Evolutionary conservation across 192 early-diverging fungal species (phyloP), one percentile per base, ranked within the genome.

Genomic region (Anaeromyces robustus): DNA sequence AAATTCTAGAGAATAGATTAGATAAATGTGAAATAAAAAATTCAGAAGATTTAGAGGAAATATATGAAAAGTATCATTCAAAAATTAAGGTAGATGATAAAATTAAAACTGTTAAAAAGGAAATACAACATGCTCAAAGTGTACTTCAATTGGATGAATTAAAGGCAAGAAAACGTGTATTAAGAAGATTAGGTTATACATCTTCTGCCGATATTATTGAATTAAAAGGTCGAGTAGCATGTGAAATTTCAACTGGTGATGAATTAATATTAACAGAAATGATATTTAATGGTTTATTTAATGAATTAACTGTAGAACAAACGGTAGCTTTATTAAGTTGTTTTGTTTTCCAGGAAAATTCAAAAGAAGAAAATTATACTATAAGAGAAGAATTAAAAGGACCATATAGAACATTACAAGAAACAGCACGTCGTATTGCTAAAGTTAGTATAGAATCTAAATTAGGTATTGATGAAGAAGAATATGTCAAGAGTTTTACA

Each of bases 151-250:
- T 98, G 78, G 96, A 98, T 78, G 97, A 99, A 81, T 89, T 98
- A 52, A 95, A 95, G 82, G 91, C 92, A 80, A 90, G 97, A 52
- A 93, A 94, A 82, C 89, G 96, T 52, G 95, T 99, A 12, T 87
- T 99, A 82, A 91, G 96, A 52, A 90, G 96, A n/a, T 84, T 99
- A 30, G 95, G 94, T 3, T 98, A 94, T 84, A 95, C 92, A 0
- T 92, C 92, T 13, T 86, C 85, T 0, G 86, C 89, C 28, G 97
- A 96, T 84, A 93, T 97, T 12, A 94, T 99, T 82, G 94, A 96
- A 80, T 92, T 98, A 88, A 99, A 99, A 86, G 97, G 97, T 59
- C 92, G 96, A 29, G 97, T 99, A 11, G 97, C 97, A 6, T 99
- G 97, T 82, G 96, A 99, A 86, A 95, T 99, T 78, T 94, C 93